A percentile compares a stretch with the other conserved stretches of the same genome.
These are phyloP conservation scores for Neurospora sp. DNA, from an alignment of 495 filamentous ascomycete species.

Conservation along the genomic window DNA sequence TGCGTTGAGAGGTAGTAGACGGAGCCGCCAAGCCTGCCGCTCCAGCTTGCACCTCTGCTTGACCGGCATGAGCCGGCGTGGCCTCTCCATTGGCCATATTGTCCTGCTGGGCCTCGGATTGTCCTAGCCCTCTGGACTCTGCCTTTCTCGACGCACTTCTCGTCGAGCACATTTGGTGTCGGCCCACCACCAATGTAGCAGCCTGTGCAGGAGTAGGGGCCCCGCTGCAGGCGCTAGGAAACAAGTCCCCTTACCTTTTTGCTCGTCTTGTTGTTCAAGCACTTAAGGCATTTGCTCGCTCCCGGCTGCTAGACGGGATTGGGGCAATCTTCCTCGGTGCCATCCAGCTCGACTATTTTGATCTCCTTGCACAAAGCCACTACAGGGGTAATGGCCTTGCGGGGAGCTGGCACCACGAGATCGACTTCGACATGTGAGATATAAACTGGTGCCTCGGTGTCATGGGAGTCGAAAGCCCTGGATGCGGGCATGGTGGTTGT, in stretches of 20 bases:
- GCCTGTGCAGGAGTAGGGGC: background rate
- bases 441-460: background rate
- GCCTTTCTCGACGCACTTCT: background rate
- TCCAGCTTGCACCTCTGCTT: no score
- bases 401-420: background rate
- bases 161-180: background rate
- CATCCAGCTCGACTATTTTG: background rate
- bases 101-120: no score
- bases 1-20: no score
- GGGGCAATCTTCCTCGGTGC: background rate
- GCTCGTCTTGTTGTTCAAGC: background rate
- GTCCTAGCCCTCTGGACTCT: no score
- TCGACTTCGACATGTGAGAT: background rate
- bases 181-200: background rate
- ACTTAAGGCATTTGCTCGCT: background rate
- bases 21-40: no score
- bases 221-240: background rate
- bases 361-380: background rate
- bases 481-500: background rate
- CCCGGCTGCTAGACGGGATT: background rate
- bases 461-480: background rate
- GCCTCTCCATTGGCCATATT: no score
- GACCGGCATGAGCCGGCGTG: no score
- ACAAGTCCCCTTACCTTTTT: accelerated
- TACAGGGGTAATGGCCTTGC: background rate